Evolutionary conservation across 768 basidiomycete genomes (phyloP), one percentile per base, ranked within the genome.

Genomic region (Pleurotus cornucopiae): DNA sequence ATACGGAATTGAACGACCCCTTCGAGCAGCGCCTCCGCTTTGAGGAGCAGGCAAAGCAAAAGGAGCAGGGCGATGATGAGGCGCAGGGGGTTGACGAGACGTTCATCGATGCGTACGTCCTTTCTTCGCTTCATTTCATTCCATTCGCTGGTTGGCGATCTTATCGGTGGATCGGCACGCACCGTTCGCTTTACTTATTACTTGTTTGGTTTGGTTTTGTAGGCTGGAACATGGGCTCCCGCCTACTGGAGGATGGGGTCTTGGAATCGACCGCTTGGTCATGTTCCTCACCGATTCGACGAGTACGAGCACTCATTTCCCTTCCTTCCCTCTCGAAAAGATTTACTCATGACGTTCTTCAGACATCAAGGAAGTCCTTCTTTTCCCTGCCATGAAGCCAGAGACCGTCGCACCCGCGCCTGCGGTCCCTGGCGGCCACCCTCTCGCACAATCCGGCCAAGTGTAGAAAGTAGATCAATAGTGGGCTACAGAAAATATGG

Each of bases 271-370:
- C 68, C 86, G 94, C 58, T 78, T 98, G 39, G 93, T 98, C 73
- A 98, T 98, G 96, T 98, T 98, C 86, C 78, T 98, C 48, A 96
- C 94, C 3, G 87, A 99, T 72, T 95, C 92, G n/a, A 87, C 85
- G 6, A 96, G 91, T 94, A 62, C 63, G 87, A 0, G 7, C 7
- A 34, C 11, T 11, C 11, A 34, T 34, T 7, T 61, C 64, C 30
- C 62, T 44, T 18, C 45, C 40, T 46, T 20, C 55, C 55, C 3
- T 43, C 55, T 43, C 49, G 23, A 25, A 5, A 23, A 4, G 23
- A 25, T 5, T 25, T 25, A 25, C 4, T 25, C 23, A 25, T 25
- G 23, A 25, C 23, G 9, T 54, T 47, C 44, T 18, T 46, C 64
- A 92, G 91, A 97, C 67, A 95, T 96, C 80, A 98, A 98, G 81